Percentiles rank a stretch among this genome's conserved stretches.
phyloP scores from a whole-genome alignment of 169 alveolate genomes.

The Plasmodium yoelii region DNA sequence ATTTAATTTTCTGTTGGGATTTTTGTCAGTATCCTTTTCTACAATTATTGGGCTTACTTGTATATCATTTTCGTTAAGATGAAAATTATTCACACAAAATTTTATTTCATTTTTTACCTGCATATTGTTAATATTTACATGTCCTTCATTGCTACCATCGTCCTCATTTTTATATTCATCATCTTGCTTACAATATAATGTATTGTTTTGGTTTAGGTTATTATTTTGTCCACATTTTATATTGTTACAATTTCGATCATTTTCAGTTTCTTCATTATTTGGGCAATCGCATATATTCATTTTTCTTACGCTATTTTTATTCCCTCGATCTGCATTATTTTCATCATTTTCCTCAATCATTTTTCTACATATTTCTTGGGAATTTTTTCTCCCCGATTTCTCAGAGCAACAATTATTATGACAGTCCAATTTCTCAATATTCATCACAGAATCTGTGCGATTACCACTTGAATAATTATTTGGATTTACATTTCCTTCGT shows the following conservation, averaged over 20 bases:
- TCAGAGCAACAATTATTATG: too few relatives aligned
- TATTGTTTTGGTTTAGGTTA: background rate
- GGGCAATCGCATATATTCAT: background rate
- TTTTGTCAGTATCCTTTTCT: slow-evolving; percentile 38
- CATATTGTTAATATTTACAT: slow-evolving; percentile 3
- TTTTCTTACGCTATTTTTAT: background rate
- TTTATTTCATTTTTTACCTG: slow-evolving; percentile 24
- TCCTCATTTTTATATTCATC: background rate
- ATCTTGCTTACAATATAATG: background rate
- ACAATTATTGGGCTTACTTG: background rate
- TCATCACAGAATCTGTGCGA: background rate
- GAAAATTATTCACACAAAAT: slow-evolving; percentile 18
- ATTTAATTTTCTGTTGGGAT: slow-evolving; percentile 17
- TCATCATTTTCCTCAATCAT: background rate
- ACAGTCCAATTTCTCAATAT: too few relatives aligned
- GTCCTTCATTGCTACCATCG: background rate
- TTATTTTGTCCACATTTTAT: background rate
- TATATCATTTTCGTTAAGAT: slow-evolving; percentile 19
- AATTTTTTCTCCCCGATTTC: too few relatives aligned
- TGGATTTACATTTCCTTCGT: background rate
- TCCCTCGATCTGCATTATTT: background rate
- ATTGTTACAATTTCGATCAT: background rate
- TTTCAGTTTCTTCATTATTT: background rate
- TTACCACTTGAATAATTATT: background rate
- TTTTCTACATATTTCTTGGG: background rate